A percentile compares a stretch with the other conserved stretches of the same genome.
Conservation (phyloP, 768 basidiomycete genomes). For the Naematelia encephala region DNA sequence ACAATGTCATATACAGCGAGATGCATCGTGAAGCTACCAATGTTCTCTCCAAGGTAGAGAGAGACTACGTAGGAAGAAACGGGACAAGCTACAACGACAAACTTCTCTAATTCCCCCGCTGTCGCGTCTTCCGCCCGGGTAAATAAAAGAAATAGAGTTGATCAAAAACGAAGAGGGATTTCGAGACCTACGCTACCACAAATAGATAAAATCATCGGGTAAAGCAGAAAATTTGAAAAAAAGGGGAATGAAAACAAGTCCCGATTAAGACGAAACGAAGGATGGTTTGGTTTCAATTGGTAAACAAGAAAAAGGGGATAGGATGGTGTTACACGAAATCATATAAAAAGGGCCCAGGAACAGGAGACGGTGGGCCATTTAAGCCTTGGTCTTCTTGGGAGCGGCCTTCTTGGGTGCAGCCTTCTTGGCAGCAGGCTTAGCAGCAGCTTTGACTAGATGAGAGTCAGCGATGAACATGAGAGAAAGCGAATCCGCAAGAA, state of each 20-base stretch:
- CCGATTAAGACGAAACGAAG: not conserved
- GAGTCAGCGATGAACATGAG: conserved; percentile 6
- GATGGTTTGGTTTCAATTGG: too few relatives aligned
- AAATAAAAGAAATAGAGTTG: conserved; percentile 4
- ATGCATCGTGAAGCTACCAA: not conserved
- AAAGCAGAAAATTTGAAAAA: not conserved
- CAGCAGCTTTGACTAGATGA: conserved; percentile 39
- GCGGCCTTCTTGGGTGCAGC: conserved; percentile 36
- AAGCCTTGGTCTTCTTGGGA: conserved; percentile 32
- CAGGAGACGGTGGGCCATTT: not conserved
- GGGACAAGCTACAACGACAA: not conserved
- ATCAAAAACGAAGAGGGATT: conserved; percentile 21
- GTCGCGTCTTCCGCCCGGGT: not conserved
- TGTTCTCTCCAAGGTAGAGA: not conserved
- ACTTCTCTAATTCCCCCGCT: not conserved
- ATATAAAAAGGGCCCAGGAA: not conserved
- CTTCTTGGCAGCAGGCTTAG: conserved; percentile 49
- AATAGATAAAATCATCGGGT: too few relatives aligned
- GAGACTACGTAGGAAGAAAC: not conserved
- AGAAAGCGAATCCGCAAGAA: not conserved
- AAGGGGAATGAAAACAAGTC: not conserved
- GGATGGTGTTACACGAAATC: not conserved
- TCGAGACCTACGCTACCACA: too few relatives aligned
- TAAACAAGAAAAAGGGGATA: conserved; percentile 1
- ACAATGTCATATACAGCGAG: not conserved